phyloP scores from a whole-genome alignment of 768 basidiomycete genomes.

The Auricularia sp. region DNA sequence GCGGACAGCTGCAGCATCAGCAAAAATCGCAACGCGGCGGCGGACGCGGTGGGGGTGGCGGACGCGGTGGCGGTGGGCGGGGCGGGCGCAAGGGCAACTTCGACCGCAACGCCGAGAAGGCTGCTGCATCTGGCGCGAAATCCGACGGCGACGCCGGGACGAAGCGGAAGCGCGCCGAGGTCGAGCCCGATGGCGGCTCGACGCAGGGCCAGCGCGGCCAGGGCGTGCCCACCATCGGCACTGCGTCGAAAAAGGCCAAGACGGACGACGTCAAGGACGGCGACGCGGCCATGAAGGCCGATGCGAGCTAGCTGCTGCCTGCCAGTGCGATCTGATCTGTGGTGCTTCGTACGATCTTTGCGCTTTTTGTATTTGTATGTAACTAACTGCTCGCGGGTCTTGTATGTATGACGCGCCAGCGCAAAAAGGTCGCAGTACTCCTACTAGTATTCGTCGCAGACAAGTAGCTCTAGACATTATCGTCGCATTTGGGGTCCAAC shows the following conservation, averaged over 20 bases:
- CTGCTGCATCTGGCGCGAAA: conserved; percentile 14
- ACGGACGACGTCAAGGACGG: conserved; percentile 19
- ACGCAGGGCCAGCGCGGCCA: conserved; percentile 56
- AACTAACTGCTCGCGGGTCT: background rate
- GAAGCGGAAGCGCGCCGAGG: conserved; percentile 59
- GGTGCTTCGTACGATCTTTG: background rate
- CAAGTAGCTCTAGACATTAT: too few species aligned
- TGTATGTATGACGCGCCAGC: too few species aligned
- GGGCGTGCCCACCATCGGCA: conserved; percentile 39
- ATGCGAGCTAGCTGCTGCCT: background rate
- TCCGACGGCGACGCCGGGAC: conserved; percentile 36
- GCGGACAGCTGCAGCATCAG: conserved; percentile 23
- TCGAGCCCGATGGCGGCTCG: conserved; percentile 71
- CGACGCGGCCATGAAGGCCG: background rate
- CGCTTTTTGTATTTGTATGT: background rate
- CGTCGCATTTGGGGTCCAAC: too few species aligned
- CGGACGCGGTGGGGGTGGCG: conserved; percentile 30
- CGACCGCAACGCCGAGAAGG: conserved; percentile 10
- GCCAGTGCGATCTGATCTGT: background rate
- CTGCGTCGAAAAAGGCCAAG: conserved; percentile 32
- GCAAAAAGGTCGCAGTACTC: too few species aligned
- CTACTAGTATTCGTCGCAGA: too few species aligned
- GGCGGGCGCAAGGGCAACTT: conserved; percentile 8
- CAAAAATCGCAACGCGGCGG: conserved; percentile 18
- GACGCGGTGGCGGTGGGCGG: conserved; percentile 20